These are phyloP conservation scores for Linum lewisii DNA, from an alignment of 345 rosid species.

Conservation along the genomic window DNA sequence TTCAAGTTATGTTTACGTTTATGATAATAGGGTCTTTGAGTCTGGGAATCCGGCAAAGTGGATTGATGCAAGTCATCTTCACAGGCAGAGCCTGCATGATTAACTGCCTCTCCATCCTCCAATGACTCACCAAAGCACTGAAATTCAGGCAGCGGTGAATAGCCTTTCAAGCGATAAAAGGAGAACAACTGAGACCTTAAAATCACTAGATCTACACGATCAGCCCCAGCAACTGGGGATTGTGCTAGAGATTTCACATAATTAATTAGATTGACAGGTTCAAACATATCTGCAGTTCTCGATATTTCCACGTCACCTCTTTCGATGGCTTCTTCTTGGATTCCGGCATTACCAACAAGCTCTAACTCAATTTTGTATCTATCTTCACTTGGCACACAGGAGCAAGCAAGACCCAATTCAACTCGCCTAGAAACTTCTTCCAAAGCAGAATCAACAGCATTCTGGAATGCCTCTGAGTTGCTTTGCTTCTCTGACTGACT, in stretches of 20 bases:
- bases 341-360: conserved; percentile 48
- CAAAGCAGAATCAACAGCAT: conserved; percentile 54
- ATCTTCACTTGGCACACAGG: conserved; percentile 34
- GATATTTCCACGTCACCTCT: conserved; percentile 28
- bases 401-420: conserved; percentile 48
- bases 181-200: conserved; percentile 49
- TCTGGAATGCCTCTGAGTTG: conserved; percentile 42
- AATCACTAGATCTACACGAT: conserved; percentile 41
- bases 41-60: conserved; percentile 15
- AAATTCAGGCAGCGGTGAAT: conserved; percentile 36
- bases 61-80: conserved; percentile 18
- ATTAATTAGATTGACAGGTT: conserved; percentile 36
- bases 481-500: conserved; percentile 48
- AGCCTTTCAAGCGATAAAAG: conserved; percentile 46
- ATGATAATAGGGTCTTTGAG: conserved; percentile 27
- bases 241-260: conserved; percentile 49
- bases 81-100: conserved; percentile 9
- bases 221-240: conserved; percentile 36
- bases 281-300: conserved; percentile 23
- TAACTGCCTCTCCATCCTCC: conserved; percentile 21
- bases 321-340: conserved; percentile 29
- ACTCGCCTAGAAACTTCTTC: conserved; percentile 54
- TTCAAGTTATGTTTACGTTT: conserved; percentile 65
- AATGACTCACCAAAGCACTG: conserved; percentile 27
- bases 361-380: conserved; percentile 34